Percentiles rank a stretch among this genome's conserved stretches.
Conservation (phyloP, 306 rosid species). For the Cyclanthera cordifolia region DNA sequence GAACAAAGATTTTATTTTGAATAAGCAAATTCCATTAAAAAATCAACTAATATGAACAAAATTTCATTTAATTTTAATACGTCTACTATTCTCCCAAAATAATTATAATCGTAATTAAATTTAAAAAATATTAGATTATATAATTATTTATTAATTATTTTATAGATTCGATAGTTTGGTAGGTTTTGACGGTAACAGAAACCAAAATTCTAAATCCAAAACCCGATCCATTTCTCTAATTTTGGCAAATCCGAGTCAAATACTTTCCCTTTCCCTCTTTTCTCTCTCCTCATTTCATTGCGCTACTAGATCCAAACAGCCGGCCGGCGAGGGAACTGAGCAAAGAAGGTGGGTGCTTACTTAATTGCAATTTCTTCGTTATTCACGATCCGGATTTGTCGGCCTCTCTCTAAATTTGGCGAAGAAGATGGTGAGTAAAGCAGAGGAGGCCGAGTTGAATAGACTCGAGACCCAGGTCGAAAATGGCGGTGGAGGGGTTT, state of each 20-base stretch:
- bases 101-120: too few relatives aligned
- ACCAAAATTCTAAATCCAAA: neutral
- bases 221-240: neutral
- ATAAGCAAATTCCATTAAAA: too few relatives aligned
- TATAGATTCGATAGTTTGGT: too few relatives aligned
- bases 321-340: constrained; percentile 16
- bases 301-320: constrained; percentile 22
- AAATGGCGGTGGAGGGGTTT: constrained; percentile 96
- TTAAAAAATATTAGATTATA: too few relatives aligned
- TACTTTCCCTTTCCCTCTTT: constrained; percentile 4
- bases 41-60: too few relatives aligned
- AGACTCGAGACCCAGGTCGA: constrained; percentile 85
- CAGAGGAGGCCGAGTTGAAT: constrained; percentile 62
- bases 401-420: constrained; percentile 17
- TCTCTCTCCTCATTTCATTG: constrained; percentile 9
- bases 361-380: neutral
- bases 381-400: neutral
- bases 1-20: too few relatives aligned
- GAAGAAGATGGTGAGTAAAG: constrained; percentile 66
- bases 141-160: too few relatives aligned
- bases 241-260: constrained; percentile 4
- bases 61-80: too few relatives aligned
- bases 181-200: neutral
- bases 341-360: neutral
- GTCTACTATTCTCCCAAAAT: too few relatives aligned